These are phyloP conservation scores for Colletotrichum higginsianum DNA, from an alignment of 2,329 filamentous ascomycete genomes.

Conservation along the genomic window DNA sequence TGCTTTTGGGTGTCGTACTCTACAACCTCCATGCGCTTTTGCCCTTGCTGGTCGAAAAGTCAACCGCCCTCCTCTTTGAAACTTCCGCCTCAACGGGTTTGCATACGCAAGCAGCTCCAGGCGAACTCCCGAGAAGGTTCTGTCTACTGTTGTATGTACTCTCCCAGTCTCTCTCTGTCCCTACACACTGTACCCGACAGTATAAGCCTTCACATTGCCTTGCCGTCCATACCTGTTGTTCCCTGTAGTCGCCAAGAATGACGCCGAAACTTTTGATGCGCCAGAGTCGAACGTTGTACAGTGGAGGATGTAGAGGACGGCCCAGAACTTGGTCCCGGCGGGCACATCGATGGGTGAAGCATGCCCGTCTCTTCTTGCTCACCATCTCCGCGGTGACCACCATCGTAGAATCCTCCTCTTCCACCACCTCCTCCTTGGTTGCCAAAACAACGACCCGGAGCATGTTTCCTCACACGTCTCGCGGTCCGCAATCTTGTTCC, in stretches of 20 bases:
- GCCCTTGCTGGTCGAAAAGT: not conserved
- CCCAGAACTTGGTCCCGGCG: slow-evolving; percentile 18
- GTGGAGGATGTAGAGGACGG: slow-evolving; percentile 20
- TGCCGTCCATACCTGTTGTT: too few species aligned
- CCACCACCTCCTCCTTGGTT: not conserved
- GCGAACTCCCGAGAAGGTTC: not conserved
- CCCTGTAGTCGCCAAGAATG: not conserved
- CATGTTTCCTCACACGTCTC: not conserved
- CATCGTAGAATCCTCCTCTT: not conserved
- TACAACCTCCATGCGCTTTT: not conserved
- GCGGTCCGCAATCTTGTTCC: not conserved
- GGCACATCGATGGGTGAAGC: not conserved
- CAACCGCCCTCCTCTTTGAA: not conserved
- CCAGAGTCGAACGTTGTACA: slow-evolving; percentile 13
- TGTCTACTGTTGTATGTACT: not conserved
- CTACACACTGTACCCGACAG: too few species aligned
- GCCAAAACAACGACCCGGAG: not conserved
- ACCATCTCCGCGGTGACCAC: not conserved
- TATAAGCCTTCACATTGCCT: not conserved
- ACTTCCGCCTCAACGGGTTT: not conserved
- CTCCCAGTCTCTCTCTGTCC: too few species aligned
- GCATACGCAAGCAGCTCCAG: not conserved
- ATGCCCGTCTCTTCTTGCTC: not conserved
- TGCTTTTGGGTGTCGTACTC: not conserved
- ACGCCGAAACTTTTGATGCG: slow-evolving; percentile 23